phyloP scores from a whole-genome alignment of 2,329 filamentous ascomycete genomes.

The Xylaria sp. region DNA sequence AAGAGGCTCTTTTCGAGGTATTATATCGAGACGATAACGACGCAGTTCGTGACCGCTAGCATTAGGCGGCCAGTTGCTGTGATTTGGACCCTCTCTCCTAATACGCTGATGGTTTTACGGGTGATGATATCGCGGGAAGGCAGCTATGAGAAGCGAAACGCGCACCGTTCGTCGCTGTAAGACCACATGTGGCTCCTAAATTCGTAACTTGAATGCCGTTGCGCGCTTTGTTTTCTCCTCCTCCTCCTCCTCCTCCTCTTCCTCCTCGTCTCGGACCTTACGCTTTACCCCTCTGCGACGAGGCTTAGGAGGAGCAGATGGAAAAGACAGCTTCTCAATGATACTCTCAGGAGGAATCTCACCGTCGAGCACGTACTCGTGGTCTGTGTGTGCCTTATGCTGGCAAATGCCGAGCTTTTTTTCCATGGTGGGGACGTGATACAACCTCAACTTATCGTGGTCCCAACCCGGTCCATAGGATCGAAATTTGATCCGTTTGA shows the following conservation, averaged over 20 bases:
- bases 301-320: neutral
- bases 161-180: neutral
- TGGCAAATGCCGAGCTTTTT: neutral
- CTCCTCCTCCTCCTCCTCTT: too few species aligned
- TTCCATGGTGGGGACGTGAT: slow-evolving; percentile 9
- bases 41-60: neutral
- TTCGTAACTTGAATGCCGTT: neutral
- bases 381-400: neutral
- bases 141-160: neutral
- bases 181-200: neutral
- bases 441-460: slow-evolving; percentile 25
- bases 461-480: slow-evolving; percentile 28
- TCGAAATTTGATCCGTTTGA: slow-evolving; percentile 28
- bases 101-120: neutral
- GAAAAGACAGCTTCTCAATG: fast-evolving
- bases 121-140: neutral
- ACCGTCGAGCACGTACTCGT: slow-evolving; percentile 16
- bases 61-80: neutral
- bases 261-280: too few species aligned
- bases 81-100: neutral
- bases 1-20: neutral
- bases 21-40: neutral
- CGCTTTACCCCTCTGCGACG: neutral
- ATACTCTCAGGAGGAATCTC: slow-evolving; percentile 27
- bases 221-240: neutral